A percentile compares a stretch with the other conserved stretches of the same genome.
These are phyloP conservation scores for Lonicera japonica DNA, from an alignment of 129 eudicot genomes.

Conservation along the genomic window DNA sequence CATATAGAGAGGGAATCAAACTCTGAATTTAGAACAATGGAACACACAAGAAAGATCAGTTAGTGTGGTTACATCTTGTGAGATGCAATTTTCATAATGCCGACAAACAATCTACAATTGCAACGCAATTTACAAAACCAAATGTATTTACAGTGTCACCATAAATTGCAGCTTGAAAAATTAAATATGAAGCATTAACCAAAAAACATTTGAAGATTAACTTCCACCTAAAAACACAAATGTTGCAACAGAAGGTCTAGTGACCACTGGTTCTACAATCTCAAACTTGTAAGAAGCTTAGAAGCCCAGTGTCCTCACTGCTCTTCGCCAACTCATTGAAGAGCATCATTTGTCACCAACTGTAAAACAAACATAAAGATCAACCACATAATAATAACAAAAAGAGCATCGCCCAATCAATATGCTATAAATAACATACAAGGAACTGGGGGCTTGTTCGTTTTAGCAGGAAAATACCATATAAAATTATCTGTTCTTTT, in stretches of 20 bases:
- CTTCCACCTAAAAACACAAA: background rate
- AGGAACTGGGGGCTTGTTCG: no score
- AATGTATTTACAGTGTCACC: conserved; percentile 46
- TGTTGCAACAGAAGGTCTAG: background rate
- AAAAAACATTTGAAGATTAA: no score
- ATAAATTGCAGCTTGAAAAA: background rate
- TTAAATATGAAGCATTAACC: background rate
- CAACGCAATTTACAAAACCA: conserved; percentile 30
- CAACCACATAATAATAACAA: no score
- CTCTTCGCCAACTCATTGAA: no score
- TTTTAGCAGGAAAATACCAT: no score
- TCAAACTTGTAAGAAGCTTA: background rate
- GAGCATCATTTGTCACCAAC: no score
- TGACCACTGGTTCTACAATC: background rate
- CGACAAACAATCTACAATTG: background rate
- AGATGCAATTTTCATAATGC: background rate
- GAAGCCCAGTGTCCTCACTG: no score
- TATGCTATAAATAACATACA: no score
- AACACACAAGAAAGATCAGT: background rate
- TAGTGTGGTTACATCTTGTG: background rate
- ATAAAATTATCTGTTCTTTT: no score
- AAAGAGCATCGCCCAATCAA: no score
- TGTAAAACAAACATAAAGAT: no score
- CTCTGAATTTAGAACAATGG: background rate
- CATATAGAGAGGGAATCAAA: no score